Base-by-base conservation (phyloP, 108 stramenopile genomes). In the Fragilaria radians region DNA sequence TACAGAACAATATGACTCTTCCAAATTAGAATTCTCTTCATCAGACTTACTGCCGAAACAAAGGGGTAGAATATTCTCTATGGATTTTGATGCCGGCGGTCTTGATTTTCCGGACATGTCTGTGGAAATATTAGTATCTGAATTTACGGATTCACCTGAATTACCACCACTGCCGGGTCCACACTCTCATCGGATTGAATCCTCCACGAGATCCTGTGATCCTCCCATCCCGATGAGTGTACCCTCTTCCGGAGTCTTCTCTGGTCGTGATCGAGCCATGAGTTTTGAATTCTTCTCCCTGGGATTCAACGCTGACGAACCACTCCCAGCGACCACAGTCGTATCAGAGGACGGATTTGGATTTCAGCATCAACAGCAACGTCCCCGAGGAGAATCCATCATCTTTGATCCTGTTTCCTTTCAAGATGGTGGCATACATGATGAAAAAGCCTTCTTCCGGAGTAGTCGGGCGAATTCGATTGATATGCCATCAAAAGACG, bases 231-330 rank as follows among this genome's bases (percentile, higher is more conserved):
- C 31, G 7, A 32, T 23, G 50, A 7, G 14, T 52, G 50, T 24
- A 18, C 24, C 50, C 19, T 52, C 50, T 52, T 7, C 50, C 14
- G 17, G 17, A n/a, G 50, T 52, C 14, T 21, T 24, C 24, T 30
- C 48, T 23, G 59, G 84, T 42, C 70, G 83, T 1, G 88, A 88
- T 46, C 68, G 92, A 27, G 88, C 86, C 5, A 82, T 88, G 59
- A 86, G 84, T 19, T 94, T 94, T 60, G 92, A 94, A 67, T 83
- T 89, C 58, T 94, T 94, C 48, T 81, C 83, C 5, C 88, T 94
- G 71, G 81, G 82, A 0, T 73, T 79, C 45, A 72, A 70, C 59
- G 79, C 74, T 17, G 85, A 89, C 59, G 88, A 86, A 28, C 56
- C 74, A 4, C 73, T 85, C 3, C 72, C 82, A 2, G 64, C 71